Conservation (phyloP, 768 basidiomycete species). For the Calocybe indica region DNA sequence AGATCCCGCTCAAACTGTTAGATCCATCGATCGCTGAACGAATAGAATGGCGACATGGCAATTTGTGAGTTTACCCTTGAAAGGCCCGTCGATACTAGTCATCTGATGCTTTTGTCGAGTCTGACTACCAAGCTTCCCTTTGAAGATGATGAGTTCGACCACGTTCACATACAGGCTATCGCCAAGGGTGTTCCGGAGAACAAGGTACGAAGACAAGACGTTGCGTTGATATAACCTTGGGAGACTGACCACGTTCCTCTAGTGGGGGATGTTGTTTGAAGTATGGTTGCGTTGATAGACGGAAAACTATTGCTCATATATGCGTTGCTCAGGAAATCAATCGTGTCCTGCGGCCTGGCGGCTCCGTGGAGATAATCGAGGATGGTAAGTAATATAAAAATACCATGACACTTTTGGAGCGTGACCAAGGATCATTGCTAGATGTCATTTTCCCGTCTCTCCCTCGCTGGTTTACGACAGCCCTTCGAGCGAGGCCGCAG, state of each 20-base stretch:
- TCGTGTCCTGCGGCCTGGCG: constrained; percentile 64
- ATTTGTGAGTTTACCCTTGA: constrained; percentile 45
- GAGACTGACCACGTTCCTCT: constrained; percentile 4
- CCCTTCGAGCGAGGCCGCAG: constrained; percentile 49
- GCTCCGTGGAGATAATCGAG: constrained; percentile 66
- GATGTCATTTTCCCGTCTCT: constrained; percentile 74
- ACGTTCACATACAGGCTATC: constrained; percentile 66
- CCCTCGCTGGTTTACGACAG: constrained; percentile 73
- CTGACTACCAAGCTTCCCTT: constrained; percentile 73
- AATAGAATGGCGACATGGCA: constrained; percentile 70
- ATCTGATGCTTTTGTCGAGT: constrained; percentile 26
- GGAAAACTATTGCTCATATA: not conserved
- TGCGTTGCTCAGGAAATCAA: constrained; percentile 53
- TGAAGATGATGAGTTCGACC: constrained; percentile 79
- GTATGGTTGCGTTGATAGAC: constrained; percentile 25
- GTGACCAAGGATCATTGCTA: constrained; percentile 16
- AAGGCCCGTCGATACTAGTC: constrained; percentile 1
- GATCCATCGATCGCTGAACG: constrained; percentile 47
- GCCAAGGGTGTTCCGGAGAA: constrained; percentile 70
- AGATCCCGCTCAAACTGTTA: constrained; percentile 50
- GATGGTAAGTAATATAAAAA: constrained; percentile 45
- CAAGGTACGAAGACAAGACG: constrained; percentile 38
- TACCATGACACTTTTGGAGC: not conserved
- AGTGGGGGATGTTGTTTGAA: constrained; percentile 70
- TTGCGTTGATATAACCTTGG: constrained; percentile 4